phyloP scores from a whole-genome alignment of 345 rosid species.

The Capsella bursapastoris region DNA sequence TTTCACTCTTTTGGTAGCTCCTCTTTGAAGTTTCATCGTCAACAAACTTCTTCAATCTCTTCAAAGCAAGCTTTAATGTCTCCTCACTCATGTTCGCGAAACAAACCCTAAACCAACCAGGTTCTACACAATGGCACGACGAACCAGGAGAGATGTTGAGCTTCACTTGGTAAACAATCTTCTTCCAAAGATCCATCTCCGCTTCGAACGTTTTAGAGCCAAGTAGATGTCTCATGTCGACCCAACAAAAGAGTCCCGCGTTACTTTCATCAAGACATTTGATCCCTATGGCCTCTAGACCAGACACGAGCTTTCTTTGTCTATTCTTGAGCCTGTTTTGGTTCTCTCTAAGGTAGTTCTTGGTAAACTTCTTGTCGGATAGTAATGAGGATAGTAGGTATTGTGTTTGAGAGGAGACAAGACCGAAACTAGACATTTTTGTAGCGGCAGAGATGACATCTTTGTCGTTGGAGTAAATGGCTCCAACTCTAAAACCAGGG shows the following conservation, averaged over 20 bases:
- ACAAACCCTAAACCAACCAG: slow-evolving; percentile 47
- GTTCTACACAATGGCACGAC: slow-evolving; percentile 76
- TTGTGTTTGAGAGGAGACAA: slow-evolving; percentile 79
- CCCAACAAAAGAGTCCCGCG: slow-evolving; percentile 81
- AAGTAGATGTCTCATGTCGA: slow-evolving; percentile 72
- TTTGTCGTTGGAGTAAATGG: slow-evolving; percentile 73
- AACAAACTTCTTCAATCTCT: slow-evolving; percentile 59
- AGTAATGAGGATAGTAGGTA: slow-evolving; percentile 62
- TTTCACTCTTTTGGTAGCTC: slow-evolving; percentile 39
- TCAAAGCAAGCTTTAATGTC: slow-evolving; percentile 58
- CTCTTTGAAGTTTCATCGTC: not conserved
- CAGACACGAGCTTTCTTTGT: slow-evolving; percentile 55
- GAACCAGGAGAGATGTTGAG: slow-evolving; percentile 69
- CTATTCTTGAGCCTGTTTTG: slow-evolving; percentile 56
- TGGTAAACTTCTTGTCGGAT: slow-evolving; percentile 67
- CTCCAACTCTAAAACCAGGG: slow-evolving; percentile 86
- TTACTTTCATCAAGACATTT: slow-evolving; percentile 54
- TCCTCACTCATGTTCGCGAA: slow-evolving; percentile 48
- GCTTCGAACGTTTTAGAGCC: slow-evolving; percentile 64
- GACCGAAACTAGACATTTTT: slow-evolving; percentile 86
- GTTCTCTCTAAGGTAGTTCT: slow-evolving; percentile 59
- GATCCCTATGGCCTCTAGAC: slow-evolving; percentile 61
- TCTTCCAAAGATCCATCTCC: slow-evolving; percentile 74
- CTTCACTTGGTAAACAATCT: slow-evolving; percentile 65
- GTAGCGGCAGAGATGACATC: slow-evolving; percentile 73